Percentiles rank a stretch among this genome's conserved stretches.
These are phyloP conservation scores for Plasmodium yoelii DNA, from an alignment of 169 alveolate species.

Conservation along the genomic window DNA sequence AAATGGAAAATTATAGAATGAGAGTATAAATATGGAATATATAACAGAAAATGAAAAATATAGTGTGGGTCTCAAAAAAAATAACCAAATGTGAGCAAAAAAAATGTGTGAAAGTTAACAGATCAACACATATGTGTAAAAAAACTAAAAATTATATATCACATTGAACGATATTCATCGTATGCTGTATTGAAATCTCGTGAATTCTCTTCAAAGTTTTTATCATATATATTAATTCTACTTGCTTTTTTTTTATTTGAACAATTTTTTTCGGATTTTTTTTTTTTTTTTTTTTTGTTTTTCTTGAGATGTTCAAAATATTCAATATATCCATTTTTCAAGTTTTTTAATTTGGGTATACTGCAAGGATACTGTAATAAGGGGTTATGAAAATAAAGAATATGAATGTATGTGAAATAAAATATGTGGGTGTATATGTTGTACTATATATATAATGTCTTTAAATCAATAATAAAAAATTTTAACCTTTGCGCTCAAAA, in stretches of 20 bases:
- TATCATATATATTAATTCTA: constrained; percentile 22
- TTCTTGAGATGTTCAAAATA: constrained; percentile 58
- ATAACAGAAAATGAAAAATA: not conserved
- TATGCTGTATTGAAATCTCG: constrained; percentile 43
- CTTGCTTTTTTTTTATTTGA: constrained; percentile 29
- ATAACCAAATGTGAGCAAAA: too few species aligned
- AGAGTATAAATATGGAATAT: not conserved
- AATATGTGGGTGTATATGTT: not conserved
- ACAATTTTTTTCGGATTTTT: constrained; percentile 9
- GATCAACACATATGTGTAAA: not conserved
- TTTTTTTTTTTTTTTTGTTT: constrained; percentile 35
- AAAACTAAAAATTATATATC: constrained; percentile 16
- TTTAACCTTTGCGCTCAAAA: constrained; percentile 55
- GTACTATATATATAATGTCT: not conserved
- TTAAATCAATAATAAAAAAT: not conserved
- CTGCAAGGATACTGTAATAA: constrained; percentile 71
- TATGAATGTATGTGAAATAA: not conserved
- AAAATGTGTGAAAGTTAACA: too few species aligned
- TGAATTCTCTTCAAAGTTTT: constrained; percentile 17
- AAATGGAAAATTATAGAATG: not conserved
- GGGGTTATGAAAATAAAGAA: not conserved
- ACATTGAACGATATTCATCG: constrained; percentile 75
- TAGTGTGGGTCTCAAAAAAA: not conserved
- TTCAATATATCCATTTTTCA: constrained; percentile 74
- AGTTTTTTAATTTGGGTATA: constrained; percentile 63